A percentile compares a stretch with the other conserved stretches of the same genome.
phyloP scores from a whole-genome alignment of 2,329 filamentous ascomycete genomes.

The Exserohilum turcica region DNA sequence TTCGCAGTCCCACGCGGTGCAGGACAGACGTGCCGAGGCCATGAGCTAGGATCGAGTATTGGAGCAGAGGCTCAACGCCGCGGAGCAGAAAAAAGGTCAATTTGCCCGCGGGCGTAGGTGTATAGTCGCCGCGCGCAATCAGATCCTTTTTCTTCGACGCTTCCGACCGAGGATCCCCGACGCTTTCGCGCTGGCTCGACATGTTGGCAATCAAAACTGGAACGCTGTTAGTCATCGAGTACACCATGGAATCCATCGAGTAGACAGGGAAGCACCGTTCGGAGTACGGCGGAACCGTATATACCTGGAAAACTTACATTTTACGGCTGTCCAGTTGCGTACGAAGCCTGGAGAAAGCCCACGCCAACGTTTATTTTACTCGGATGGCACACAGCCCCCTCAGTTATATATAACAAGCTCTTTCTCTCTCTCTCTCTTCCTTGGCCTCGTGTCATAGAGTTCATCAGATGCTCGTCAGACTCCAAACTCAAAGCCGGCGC shows the following conservation, averaged over 20 bases:
- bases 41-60: slow-evolving; percentile 57
- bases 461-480: too few species aligned
- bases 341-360: too few species aligned
- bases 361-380: not conserved
- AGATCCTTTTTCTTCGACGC: slow-evolving; percentile 43
- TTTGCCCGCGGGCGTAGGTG: slow-evolving; percentile 47
- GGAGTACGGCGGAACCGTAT: too few species aligned
- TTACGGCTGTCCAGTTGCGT: too few species aligned
- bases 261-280: too few species aligned
- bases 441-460: too few species aligned
- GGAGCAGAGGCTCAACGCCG: slow-evolving; percentile 53
- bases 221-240: not conserved
- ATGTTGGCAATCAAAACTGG: not conserved
- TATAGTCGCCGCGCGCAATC: slow-evolving; percentile 50
- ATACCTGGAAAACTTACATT: too few species aligned
- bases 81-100: slow-evolving; percentile 54
- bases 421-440: too few species aligned
- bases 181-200: not conserved
- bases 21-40: slow-evolving; percentile 52
- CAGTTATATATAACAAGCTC: not conserved
- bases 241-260: too few species aligned
- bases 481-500: too few species aligned
- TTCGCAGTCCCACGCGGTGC: slow-evolving; percentile 52
- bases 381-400: not conserved
- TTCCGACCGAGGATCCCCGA: slow-evolving; percentile 35